Evolutionary conservation across 2,329 filamentous ascomycete species (phyloP).

Genomic region (Colletotrichum sp.): DNA sequence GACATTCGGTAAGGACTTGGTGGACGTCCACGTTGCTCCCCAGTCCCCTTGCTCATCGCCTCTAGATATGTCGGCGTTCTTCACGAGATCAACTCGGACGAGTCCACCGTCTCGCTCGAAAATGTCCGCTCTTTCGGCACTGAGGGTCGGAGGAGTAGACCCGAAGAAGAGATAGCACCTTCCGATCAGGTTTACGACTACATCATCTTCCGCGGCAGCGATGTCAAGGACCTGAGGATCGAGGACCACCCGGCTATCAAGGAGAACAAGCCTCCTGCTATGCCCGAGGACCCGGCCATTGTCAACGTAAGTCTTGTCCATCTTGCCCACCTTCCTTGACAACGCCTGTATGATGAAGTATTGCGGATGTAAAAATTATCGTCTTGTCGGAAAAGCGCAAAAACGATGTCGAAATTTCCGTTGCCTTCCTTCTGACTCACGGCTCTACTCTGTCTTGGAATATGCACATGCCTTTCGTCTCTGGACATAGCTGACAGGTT

Average conservation of each 20-base stretch:
- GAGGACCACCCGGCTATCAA: conserved; percentile 80
- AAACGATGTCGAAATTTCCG: conserved; percentile 97
- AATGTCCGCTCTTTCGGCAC: conserved; percentile 95
- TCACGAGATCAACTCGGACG: conserved; percentile 97
- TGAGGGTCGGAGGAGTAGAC: conserved; percentile 82
- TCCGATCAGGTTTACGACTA: conserved; percentile 95
- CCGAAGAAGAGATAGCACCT: conserved; percentile 81
- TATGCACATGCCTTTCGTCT: not conserved
- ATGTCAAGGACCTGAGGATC: conserved; percentile 97
- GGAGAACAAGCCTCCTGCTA: conserved; percentile 75
- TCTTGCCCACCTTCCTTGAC: conserved; percentile 20
- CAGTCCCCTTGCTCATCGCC: conserved; percentile 11
- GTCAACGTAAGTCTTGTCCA: conserved; percentile 81
- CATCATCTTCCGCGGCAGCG: conserved; percentile 96
- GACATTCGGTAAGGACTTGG: conserved; percentile 81
- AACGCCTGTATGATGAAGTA: conserved; percentile 78
- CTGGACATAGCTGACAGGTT: conserved; percentile 27
- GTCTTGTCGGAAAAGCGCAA: conserved; percentile 90
- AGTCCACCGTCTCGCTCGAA: conserved; percentile 94
- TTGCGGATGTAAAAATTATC: conserved; percentile 91
- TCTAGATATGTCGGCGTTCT: conserved; percentile 91
- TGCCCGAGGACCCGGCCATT: conserved; percentile 95
- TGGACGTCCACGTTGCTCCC: conserved; percentile 19
- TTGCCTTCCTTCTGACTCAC: conserved; percentile 99
- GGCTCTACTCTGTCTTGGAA: conserved; percentile 14